Evolutionary conservation across 2,329 filamentous ascomycete genomes (phyloP), one percentile per base, ranked within the genome.

Genomic region (Chaetomiaceae sp.): DNA sequence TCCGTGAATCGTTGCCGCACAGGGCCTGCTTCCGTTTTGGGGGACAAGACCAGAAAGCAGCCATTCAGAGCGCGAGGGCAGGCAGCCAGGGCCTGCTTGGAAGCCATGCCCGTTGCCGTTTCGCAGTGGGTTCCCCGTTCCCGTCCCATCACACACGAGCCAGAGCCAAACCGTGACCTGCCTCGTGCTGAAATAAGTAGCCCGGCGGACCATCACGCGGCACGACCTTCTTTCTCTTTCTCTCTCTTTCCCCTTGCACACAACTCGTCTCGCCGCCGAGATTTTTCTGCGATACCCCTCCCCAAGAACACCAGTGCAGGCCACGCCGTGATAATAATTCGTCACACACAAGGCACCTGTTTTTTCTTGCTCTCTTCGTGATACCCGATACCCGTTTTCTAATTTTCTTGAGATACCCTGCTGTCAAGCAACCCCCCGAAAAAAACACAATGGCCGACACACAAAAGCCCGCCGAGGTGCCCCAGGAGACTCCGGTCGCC

Each of bases 381-480:
- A 64, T 64, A 64, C 61, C 61, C 61, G 46, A 62, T 61, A 61
- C 59, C 61, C 61, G 46, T 59, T 61, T 60, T 48, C 53, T 58
- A 57, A 59, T 60, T 57, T 56, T 56, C 51, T 59, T 49, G 50
- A 58, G 60, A 63, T 64, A 64, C 61, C 61, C 61, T 58, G 54
- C 55, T 58, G 59, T 43, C 42, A 49, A 54, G 51, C 51, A 57
- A 49, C 29, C 48, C 34, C 46, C 9, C 25, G 9, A 36, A 46
- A 55, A 27, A 68, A 67, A 70, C 75, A 80, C 66, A 78, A 89
- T 89, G 86, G 83, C 87, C 75, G 86, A 89, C 67, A 77, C 76
- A 71, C 79, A 84, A 73, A 89, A 90, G 77, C 79, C 84, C 68
- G 76, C 80, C 65, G 84, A 84, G 71, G 75, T 76, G 71, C 69